phyloP scores from a whole-genome alignment of 805 yeast species.

The Pichia heedii region DNA sequence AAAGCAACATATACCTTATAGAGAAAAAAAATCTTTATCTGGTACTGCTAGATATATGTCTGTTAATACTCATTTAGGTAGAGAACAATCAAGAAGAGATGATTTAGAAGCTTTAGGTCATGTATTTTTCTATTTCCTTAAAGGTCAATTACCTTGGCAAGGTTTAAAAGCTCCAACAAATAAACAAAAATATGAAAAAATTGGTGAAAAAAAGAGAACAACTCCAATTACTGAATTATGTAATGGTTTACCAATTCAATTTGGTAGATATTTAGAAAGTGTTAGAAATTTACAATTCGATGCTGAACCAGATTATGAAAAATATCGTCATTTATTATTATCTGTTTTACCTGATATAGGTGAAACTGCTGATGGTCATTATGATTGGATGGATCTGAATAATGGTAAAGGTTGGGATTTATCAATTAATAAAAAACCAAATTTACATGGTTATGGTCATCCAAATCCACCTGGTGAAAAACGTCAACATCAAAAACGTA shows the following conservation, averaged over 20 bases:
- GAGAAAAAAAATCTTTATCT: slow-evolving; percentile 90
- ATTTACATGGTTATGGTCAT: slow-evolving; percentile 92
- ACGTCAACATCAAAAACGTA: slow-evolving; percentile 35
- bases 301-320: slow-evolving; percentile 90
- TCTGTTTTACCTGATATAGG: slow-evolving; percentile 67
- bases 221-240: slow-evolving; percentile 82
- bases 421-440: slow-evolving; percentile 80
- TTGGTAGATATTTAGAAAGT: slow-evolving; percentile 81
- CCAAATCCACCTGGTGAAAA: slow-evolving; percentile 71
- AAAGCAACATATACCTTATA: slow-evolving; percentile 89
- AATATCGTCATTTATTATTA: slow-evolving; percentile 67
- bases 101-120: slow-evolving; percentile 96
- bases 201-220: slow-evolving; percentile 90
- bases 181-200: slow-evolving; percentile 94
- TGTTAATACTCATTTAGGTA: slow-evolving; percentile 92
- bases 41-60: slow-evolving; percentile 99
- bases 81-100: slow-evolving; percentile 94
- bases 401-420: slow-evolving; percentile 96
- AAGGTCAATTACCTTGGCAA: slow-evolving; percentile 98
- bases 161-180: slow-evolving; percentile 97
- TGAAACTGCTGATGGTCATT: slow-evolving; percentile 74
- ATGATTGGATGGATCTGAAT: slow-evolving; percentile 96
- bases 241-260: slow-evolving; percentile 83
- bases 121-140: slow-evolving; percentile 87
- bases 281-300: slow-evolving; percentile 88